Percentiles rank a stretch among this genome's conserved stretches.
Evolutionary conservation across 1,139 yeast genomes (phyloP).

Genomic region (Scheffersomyces illinoinensis): DNA sequence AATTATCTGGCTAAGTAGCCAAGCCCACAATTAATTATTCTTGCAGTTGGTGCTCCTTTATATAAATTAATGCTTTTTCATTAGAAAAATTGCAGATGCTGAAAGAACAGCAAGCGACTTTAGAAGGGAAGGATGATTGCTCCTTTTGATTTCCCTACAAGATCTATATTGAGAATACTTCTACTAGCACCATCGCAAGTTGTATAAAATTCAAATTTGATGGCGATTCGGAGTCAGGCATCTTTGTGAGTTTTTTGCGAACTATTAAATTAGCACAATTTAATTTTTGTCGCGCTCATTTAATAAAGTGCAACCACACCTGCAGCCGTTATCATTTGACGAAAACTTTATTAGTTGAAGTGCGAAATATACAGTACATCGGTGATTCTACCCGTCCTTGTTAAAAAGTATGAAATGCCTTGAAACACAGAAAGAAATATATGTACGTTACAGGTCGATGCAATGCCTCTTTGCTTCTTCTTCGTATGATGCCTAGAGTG

Average conservation of each 20-base stretch:
- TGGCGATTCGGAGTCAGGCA: neutral
- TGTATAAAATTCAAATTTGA: neutral
- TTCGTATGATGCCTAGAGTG: no score
- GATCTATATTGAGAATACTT: neutral
- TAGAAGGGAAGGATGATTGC: neutral
- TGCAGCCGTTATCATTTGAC: slow-evolving; percentile 1
- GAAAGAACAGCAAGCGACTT: neutral
- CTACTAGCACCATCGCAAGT: neutral
- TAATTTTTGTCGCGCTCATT: neutral
- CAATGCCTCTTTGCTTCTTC: neutral
- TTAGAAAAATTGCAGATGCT: neutral
- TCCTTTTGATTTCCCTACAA: no score
- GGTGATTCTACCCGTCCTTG: neutral
- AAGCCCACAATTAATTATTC: neutral
- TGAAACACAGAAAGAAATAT: neutral
- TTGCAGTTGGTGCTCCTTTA: neutral
- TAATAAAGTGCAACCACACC: neutral
- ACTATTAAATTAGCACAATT: neutral
- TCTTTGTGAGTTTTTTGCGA: neutral
- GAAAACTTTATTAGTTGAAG: neutral
- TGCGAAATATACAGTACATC: neutral
- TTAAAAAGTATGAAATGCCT: neutral
- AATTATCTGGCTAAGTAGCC: neutral
- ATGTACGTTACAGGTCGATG: neutral
- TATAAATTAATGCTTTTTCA: neutral